Evolutionary conservation across 352 stramenopile species (phyloP).

Genomic region (Globisporangium middletonii): DNA sequence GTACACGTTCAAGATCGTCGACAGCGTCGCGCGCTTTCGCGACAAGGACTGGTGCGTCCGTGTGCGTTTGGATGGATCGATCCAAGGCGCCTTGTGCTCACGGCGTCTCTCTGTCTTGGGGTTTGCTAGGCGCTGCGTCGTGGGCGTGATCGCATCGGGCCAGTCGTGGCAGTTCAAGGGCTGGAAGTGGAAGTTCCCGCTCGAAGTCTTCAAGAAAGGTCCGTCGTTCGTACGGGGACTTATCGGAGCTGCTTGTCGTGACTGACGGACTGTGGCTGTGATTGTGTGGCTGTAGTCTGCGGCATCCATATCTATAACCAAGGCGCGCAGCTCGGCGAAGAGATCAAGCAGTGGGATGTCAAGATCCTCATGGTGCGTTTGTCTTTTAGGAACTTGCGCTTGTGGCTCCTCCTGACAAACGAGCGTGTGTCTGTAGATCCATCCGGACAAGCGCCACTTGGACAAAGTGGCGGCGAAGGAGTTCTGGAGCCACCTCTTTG

Average conservation of each 20-base stretch:
- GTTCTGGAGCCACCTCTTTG: conserved; percentile 89
- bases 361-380: conserved; percentile 81
- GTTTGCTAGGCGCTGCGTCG: conserved; percentile 67
- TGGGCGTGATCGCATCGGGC: conserved; percentile 86
- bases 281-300: conserved; percentile 38
- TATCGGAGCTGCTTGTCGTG: too few species aligned
- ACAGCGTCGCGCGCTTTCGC: conserved; percentile 79
- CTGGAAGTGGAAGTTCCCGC: conserved; percentile 90
- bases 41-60: conserved; percentile 81
- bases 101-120: neutral
- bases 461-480: conserved; percentile 87
- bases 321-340: conserved; percentile 63
- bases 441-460: conserved; percentile 88
- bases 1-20: conserved; percentile 87
- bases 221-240: neutral
- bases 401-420: too few species aligned
- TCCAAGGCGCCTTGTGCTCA: neutral
- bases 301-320: conserved; percentile 85
- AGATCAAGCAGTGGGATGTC: conserved; percentile 89
- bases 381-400: too few species aligned
- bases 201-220: conserved; percentile 91
- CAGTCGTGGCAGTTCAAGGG: conserved; percentile 92
- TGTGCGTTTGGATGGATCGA: neutral
- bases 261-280: neutral
- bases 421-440: conserved; percentile 38